Evolutionary conservation across 768 basidiomycete genomes (phyloP), one percentile per base, ranked within the genome.

Genomic region (Mycena maculata): DNA sequence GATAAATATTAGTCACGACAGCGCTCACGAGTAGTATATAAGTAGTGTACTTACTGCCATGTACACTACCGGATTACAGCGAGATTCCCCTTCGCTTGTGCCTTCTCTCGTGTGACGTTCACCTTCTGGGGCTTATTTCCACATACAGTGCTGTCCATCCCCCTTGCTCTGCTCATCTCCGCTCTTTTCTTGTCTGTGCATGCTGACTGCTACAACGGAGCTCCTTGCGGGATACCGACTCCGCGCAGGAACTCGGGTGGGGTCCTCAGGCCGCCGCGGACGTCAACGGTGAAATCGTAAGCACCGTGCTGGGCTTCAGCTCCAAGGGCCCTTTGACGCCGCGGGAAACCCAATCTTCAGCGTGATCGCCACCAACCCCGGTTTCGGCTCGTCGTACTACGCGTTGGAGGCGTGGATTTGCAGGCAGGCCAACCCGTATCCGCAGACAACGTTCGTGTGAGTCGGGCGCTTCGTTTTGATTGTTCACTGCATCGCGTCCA

Each of bases 271-370:
- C 27, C 1, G 27, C 33, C 8, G 13, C 60, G 28, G 50, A 61
- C 27, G 4, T 8, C 16, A 42, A n/a, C 27, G 47, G 49, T n/a
- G 10, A 15, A 1, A n/a, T 22, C 22, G 11, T 25, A 2, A 1
- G 50, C 31, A 52, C 52, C 8, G n/a, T 45, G 2, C 18, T 54
- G 3, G 60, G 60, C 20, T 47, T 62, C 60, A 62, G 25, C 41
- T 33, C 50, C 30, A 27, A n/a, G 4, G 60, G 60, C 4, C 61
- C 44, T 63, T 62, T 22, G 53, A 63, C 39, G 61, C 61, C 16
- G 60, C 49, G 23, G 52, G 60, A 20, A 63, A 47, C 25, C 52
- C 50, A 20, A 55, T 63, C 12, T 31, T 63, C 22, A 39, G n/a
- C 31, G 42, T 62, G 18, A n/a, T 53, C 39, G 16, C n/a, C 30